A percentile compares a stretch with the other conserved stretches of the same genome.
Conservation (phyloP, 2,329 filamentous ascomycete genomes). For the Diaporthe vexans region DNA sequence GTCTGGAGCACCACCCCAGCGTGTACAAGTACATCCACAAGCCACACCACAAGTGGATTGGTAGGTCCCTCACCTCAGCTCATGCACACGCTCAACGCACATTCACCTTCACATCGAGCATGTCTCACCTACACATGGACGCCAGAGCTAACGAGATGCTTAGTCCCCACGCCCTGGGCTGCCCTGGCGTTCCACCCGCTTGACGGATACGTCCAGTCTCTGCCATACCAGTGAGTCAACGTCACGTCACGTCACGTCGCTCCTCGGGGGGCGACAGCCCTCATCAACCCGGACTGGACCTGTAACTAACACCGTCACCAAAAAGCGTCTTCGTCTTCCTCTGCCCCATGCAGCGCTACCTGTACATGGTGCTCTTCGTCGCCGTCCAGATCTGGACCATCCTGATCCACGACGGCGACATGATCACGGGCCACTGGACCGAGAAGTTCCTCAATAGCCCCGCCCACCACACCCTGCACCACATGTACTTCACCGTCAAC, state of each 20-base stretch:
- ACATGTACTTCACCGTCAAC: constrained; percentile 65
- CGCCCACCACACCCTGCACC: constrained; percentile 63
- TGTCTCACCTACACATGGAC: background rate
- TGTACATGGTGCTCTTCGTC: constrained; percentile 60
- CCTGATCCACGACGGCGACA: constrained; percentile 64
- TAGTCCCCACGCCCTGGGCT: constrained; percentile 62
- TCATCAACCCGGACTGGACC: no score
- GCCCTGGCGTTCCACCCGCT: constrained; percentile 63
- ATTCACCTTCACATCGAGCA: background rate
- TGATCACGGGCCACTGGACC: constrained; percentile 61
- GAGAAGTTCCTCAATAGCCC: constrained; percentile 63
- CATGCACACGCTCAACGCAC: background rate
- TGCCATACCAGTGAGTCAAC: constrained; percentile 60
- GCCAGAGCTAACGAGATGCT: constrained; percentile 12
- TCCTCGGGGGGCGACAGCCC: no score
- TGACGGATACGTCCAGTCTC: constrained; percentile 61
- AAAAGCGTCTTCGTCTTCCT: constrained; percentile 59
- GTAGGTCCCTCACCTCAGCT: constrained; percentile 47
- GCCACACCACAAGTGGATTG: constrained; percentile 64
- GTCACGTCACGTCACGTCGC: no score
- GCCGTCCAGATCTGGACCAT: constrained; percentile 64
- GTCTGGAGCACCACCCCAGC: constrained; percentile 60
- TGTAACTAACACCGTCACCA: constrained; percentile 30
- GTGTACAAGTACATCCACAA: constrained; percentile 64
- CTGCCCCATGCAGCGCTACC: constrained; percentile 61